A percentile compares a stretch with the other conserved stretches of the same genome.
Conservation (phyloP, 2,329 filamentous ascomycete genomes). For the Helotiales sp. region DNA sequence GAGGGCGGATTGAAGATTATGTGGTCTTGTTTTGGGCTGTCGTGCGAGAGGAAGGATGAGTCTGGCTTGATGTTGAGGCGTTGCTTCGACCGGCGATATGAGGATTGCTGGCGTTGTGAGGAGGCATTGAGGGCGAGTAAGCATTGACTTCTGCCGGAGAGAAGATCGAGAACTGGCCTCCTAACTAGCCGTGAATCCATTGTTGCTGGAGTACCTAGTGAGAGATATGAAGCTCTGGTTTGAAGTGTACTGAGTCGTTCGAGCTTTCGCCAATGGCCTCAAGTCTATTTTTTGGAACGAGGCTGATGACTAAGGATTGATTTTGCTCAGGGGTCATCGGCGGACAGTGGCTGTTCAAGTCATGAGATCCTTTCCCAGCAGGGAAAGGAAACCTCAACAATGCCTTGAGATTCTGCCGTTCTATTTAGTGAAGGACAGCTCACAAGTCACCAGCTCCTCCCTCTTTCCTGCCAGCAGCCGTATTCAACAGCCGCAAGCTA, state of each 20-base stretch:
- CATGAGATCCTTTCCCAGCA: slow-evolving; percentile 22
- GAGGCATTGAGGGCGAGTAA: slow-evolving; percentile 37
- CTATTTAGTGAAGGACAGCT: slow-evolving; percentile 25
- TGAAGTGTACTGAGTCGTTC: slow-evolving; percentile 9
- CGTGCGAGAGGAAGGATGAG: slow-evolving; percentile 57
- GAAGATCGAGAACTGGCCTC: slow-evolving; percentile 37
- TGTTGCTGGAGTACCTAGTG: slow-evolving; percentile 17
- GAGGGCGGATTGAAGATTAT: slow-evolving; percentile 64
- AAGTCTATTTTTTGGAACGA: slow-evolving; percentile 7
- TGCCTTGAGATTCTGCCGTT: slow-evolving; percentile 12
- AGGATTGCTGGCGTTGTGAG: slow-evolving; percentile 42
- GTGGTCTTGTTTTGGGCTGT: slow-evolving; percentile 47
- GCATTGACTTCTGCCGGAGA: slow-evolving; percentile 38
- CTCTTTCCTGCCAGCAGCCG: slow-evolving; percentile 15
- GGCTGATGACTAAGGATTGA: slow-evolving; percentile 4
- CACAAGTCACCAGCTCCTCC: slow-evolving; percentile 25
- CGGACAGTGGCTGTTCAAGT: slow-evolving; percentile 18
- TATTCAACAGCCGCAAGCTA: slow-evolving; percentile 12
- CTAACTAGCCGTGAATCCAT: slow-evolving; percentile 42
- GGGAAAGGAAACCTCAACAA: slow-evolving; percentile 16
- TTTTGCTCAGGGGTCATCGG: slow-evolving; percentile 4
- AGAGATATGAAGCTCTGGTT: background rate
- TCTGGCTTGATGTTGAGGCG: slow-evolving; percentile 61
- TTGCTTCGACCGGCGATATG: slow-evolving; percentile 43
- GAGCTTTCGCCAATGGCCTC: slow-evolving; percentile 8